Percentiles rank a stretch among this genome's conserved stretches.
Conservation (phyloP, 768 basidiomycete genomes). For the Termitomyces sp. region DNA sequence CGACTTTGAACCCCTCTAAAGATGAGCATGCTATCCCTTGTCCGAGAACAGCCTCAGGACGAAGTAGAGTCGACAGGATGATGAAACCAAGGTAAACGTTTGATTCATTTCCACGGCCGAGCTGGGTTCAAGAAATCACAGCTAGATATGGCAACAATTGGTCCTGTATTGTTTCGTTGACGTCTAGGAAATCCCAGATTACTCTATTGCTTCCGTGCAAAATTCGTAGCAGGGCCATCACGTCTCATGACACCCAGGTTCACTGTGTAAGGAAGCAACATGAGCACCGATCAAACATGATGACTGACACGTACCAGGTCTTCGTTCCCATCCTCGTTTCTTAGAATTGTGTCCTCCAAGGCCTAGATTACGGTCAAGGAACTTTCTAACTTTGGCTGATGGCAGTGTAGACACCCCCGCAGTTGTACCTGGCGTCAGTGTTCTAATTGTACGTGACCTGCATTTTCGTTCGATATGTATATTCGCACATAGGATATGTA, state of each 20-base stretch:
- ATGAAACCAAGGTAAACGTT: neutral
- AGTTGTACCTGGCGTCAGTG: slow-evolving; percentile 29
- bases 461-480: neutral
- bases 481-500: neutral
- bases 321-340: slow-evolving; percentile 54
- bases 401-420: slow-evolving; percentile 42
- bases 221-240: slow-evolving; percentile 51
- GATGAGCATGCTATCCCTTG: neutral
- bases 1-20: too few relatives aligned
- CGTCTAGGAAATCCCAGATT: neutral
- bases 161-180: neutral
- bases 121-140: neutral
- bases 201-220: slow-evolving; percentile 35
- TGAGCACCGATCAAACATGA: neutral
- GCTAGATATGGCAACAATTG: neutral
- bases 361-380: slow-evolving; percentile 49
- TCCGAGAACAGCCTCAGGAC: neutral
- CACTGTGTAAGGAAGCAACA: slow-evolving; percentile 31
- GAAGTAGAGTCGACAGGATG: neutral
- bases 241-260: slow-evolving; percentile 55
- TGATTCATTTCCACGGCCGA: neutral
- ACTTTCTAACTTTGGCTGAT: slow-evolving; percentile 44
- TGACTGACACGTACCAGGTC: slow-evolving; percentile 42
- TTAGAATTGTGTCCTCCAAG: slow-evolving; percentile 37
- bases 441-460: slow-evolving; percentile 56